Percentiles rank a stretch among this genome's conserved stretches.
phyloP scores from a whole-genome alignment of 768 basidiomycete genomes.

The Podaxis rugospora region DNA sequence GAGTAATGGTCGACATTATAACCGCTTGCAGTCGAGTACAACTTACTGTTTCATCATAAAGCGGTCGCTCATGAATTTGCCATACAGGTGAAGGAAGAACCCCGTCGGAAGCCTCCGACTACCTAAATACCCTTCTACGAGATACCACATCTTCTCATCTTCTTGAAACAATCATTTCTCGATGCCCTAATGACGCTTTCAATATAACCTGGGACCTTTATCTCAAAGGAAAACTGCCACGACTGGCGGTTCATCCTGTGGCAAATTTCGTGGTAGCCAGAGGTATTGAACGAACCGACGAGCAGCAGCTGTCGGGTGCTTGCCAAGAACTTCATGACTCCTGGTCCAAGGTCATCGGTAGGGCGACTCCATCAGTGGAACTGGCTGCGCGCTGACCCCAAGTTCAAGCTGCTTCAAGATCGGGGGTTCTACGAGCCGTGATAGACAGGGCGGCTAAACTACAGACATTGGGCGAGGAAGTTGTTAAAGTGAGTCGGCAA shows the following conservation, averaged over 20 bases:
- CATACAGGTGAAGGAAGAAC: constrained; percentile 1
- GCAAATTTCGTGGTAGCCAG: constrained; percentile 92
- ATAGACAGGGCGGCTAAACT: constrained; percentile 63
- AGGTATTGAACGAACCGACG: constrained; percentile 61
- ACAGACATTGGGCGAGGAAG: constrained; percentile 38
- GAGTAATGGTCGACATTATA: constrained; percentile 72
- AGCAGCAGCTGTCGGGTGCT: constrained; percentile 47
- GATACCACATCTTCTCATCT: constrained; percentile 89
- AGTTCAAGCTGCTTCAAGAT: constrained; percentile 57
- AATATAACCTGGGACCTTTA: constrained; percentile 70
- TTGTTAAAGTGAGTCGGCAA: constrained; percentile 49
- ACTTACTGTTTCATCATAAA: not conserved
- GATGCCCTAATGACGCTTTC: constrained; percentile 61
- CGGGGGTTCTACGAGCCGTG: constrained; percentile 73
- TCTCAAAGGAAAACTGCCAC: constrained; percentile 66
- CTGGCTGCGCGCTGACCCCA: constrained; percentile 3
- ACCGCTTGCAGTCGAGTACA: constrained; percentile 51
- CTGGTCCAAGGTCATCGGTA: constrained; percentile 67
- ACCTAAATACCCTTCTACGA: constrained; percentile 74
- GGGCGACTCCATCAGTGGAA: constrained; percentile 24
- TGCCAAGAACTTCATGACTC: constrained; percentile 55
- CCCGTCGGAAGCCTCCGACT: constrained; percentile 58
- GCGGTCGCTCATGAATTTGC: not conserved
- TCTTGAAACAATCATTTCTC: constrained; percentile 72
- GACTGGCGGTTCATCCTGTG: constrained; percentile 81